phyloP scores from a whole-genome alignment of 2,329 filamentous ascomycete genomes.

The Bipolaris cookei region DNA sequence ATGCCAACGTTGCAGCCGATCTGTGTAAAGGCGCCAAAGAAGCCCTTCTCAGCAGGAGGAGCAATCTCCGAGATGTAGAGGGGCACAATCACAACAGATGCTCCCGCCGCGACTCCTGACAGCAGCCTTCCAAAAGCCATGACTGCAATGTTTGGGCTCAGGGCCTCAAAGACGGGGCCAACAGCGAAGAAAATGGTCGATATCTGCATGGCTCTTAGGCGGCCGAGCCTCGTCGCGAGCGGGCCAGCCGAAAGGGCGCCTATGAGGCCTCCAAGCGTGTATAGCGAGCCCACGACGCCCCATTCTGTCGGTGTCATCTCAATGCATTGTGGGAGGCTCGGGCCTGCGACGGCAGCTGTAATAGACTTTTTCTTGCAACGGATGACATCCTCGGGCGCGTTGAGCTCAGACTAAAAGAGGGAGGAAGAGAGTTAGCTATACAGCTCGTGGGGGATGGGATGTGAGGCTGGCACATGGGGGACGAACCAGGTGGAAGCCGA shows the following conservation, averaged over 20 bases:
- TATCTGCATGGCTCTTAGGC: constrained; percentile 76
- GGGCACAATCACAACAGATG: constrained; percentile 89
- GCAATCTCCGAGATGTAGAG: constrained; percentile 94
- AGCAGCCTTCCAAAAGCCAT: constrained; percentile 78
- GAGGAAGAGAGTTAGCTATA: constrained; percentile 31
- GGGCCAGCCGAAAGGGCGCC: constrained; percentile 83
- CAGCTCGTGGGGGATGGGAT: background rate
- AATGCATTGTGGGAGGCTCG: constrained; percentile 75
- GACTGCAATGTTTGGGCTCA: constrained; percentile 69
- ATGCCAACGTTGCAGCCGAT: constrained; percentile 94
- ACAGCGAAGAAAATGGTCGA: constrained; percentile 77
- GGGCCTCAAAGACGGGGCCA: constrained; percentile 76
- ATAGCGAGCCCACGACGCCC: constrained; percentile 86
- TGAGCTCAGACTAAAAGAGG: constrained; percentile 81
- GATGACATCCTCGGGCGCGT: constrained; percentile 91
- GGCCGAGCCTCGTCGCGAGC: constrained; percentile 76
- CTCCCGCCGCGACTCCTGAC: constrained; percentile 83
- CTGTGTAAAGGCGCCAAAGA: constrained; percentile 86
- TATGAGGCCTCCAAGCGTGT: constrained; percentile 84
- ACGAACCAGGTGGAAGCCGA: constrained; percentile 87
- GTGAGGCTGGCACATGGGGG: background rate
- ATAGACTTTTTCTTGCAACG: constrained; percentile 75
- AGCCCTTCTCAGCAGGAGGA: constrained; percentile 70
- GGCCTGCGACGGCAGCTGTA: constrained; percentile 43
- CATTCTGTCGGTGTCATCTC: constrained; percentile 83